phyloP scores from a whole-genome alignment of 306 rosid species.

The Casuarina glauca region DNA sequence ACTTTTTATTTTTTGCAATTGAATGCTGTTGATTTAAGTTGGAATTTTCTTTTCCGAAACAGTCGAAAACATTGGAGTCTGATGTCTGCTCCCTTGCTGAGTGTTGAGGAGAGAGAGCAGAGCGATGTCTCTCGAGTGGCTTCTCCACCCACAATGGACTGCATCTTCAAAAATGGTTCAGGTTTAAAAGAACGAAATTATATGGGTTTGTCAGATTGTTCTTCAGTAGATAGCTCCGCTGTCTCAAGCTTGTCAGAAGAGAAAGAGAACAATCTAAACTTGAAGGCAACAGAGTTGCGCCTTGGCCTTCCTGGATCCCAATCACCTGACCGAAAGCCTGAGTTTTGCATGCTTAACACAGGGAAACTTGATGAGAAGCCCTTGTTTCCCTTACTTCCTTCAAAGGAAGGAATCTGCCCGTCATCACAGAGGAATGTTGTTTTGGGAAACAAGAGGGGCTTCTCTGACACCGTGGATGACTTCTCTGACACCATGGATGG shows the following conservation, averaged over 20 bases:
- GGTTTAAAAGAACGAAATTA: slow-evolving; percentile 82
- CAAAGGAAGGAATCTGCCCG: slow-evolving; percentile 66
- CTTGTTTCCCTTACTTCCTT: slow-evolving; percentile 79
- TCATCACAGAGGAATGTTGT: slow-evolving; percentile 56
- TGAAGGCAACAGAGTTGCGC: slow-evolving; percentile 88
- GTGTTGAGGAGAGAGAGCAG: slow-evolving; percentile 69
- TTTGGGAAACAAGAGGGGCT: slow-evolving; percentile 88
- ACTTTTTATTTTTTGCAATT: slow-evolving; percentile 14
- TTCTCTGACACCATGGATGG: slow-evolving; percentile 77
- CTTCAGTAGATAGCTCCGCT: slow-evolving; percentile 83
- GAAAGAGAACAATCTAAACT: slow-evolving; percentile 65
- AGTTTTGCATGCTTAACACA: slow-evolving; percentile 41
- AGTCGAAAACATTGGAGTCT: slow-evolving; percentile 31
- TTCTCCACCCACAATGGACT: slow-evolving; percentile 56
- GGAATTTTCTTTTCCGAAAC: slow-evolving; percentile 20
- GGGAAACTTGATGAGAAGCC: slow-evolving; percentile 75
- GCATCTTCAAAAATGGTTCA: slow-evolving; percentile 55
- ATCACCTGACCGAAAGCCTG: slow-evolving; percentile 68
- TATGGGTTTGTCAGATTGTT: slow-evolving; percentile 84
- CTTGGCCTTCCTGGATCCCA: slow-evolving; percentile 95
- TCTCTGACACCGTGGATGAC: slow-evolving; percentile 69
- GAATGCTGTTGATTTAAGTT: neutral
- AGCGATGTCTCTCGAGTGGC: slow-evolving; percentile 46
- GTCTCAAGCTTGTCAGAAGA: slow-evolving; percentile 61
- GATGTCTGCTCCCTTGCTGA: slow-evolving; percentile 77